phyloP scores from a whole-genome alignment of 1,139 yeast species.

The Geotrichum reessii region DNA sequence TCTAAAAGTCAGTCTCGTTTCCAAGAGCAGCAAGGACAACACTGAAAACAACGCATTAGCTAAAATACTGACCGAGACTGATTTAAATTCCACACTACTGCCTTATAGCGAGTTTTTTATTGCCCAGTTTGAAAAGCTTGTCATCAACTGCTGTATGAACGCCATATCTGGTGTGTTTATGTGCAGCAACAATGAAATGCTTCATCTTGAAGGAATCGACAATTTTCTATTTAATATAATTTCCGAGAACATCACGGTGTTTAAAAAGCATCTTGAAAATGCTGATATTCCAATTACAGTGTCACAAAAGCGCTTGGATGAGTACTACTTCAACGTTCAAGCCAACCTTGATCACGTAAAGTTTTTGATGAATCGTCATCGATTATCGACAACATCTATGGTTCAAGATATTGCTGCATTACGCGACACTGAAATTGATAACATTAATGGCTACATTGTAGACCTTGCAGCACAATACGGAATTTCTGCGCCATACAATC shows the following conservation, averaged over 20 bases:
- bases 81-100: constrained; percentile 43
- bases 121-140: constrained; percentile 68
- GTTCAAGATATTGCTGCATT: constrained; percentile 65
- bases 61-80: constrained; percentile 5
- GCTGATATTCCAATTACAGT: background rate
- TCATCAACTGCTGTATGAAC: constrained; percentile 69
- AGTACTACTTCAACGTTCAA: constrained; percentile 5
- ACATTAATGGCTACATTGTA: constrained; percentile 69
- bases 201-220: background rate
- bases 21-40: background rate
- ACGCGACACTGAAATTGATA: constrained; percentile 68
- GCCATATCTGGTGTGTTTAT: constrained; percentile 64
- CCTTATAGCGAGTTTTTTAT: constrained; percentile 51
- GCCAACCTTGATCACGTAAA: background rate
- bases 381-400: constrained; percentile 43
- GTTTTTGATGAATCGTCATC: background rate
- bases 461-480: constrained; percentile 45
- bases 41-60: background rate
- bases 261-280: background rate
- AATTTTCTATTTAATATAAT: background rate
- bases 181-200: constrained; percentile 60
- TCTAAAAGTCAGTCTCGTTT: constrained; percentile 2
- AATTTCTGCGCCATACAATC: constrained; percentile 45
- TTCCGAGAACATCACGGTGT: constrained; percentile 1
- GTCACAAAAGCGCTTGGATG: background rate